phyloP scores from a whole-genome alignment of 305 asterid species.

The Coffea humblotiana region DNA sequence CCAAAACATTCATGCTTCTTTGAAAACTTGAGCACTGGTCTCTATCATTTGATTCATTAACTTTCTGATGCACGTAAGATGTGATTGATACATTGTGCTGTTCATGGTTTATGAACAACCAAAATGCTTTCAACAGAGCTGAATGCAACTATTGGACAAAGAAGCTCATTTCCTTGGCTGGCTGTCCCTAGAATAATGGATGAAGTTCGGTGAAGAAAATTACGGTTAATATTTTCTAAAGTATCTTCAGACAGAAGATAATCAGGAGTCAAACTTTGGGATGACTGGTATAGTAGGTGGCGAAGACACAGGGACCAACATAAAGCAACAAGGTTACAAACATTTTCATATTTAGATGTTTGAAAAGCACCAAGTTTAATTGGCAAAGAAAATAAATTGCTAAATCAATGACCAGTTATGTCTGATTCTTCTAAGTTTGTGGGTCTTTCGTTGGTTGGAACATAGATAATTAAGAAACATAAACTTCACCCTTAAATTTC shows the following conservation, averaged over 20 bases:
- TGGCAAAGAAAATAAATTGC: background rate
- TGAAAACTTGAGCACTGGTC: background rate
- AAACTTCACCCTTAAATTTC: no score
- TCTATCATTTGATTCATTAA: background rate
- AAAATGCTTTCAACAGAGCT: background rate
- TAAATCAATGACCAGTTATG: background rate
- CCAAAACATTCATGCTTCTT: background rate
- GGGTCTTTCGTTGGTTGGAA: background rate
- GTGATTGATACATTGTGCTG: background rate
- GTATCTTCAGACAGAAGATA: no score
- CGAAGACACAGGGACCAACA: no score
- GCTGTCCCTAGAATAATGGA: background rate
- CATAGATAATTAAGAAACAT: background rate
- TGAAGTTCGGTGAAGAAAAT: background rate
- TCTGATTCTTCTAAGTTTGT: background rate
- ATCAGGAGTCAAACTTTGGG: no score
- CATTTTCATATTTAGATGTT: background rate
- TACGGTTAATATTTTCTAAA: background rate
- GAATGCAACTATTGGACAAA: background rate
- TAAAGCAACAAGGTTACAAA: background rate
- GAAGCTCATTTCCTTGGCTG: background rate
- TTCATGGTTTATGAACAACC: background rate
- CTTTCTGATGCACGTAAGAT: background rate
- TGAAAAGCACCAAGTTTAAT: background rate
- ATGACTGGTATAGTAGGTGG: no score